A percentile compares a stretch with the other conserved stretches of the same genome.
phyloP scores from a whole-genome alignment of 2,329 filamentous ascomycete species.

The Curvularia spicifera region DNA sequence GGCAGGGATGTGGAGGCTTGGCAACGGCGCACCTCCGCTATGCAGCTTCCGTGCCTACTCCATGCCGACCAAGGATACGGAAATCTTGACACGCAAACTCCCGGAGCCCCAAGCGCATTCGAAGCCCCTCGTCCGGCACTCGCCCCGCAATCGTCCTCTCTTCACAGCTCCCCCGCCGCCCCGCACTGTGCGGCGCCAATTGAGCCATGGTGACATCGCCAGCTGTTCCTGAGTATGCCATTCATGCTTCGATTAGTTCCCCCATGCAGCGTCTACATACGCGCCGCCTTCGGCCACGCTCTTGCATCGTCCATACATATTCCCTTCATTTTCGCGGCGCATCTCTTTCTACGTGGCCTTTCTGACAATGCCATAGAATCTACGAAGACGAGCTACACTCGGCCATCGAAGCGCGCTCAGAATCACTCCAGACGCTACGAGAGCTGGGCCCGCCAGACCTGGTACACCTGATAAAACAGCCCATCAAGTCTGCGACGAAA shows the following conservation, averaged over 20 bases:
- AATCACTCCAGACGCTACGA: constrained; percentile 81
- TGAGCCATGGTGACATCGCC: constrained; percentile 52
- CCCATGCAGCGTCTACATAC: constrained; percentile 7
- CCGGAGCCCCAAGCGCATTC: constrained; percentile 16
- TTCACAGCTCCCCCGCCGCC: constrained; percentile 11
- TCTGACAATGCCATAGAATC: constrained; percentile 64
- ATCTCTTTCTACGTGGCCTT: neutral
- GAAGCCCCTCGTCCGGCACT: constrained; percentile 20
- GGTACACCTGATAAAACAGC: constrained; percentile 88
- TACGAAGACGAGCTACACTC: constrained; percentile 93
- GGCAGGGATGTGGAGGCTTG: constrained; percentile 19
- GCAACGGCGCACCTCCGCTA: constrained; percentile 26
- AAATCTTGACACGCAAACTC: constrained; percentile 25
- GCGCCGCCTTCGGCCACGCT: constrained; percentile 3
- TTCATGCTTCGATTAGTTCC: constrained; percentile 21
- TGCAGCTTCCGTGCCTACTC: constrained; percentile 27
- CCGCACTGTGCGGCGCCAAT: constrained; percentile 33
- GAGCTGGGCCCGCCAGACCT: constrained; percentile 96
- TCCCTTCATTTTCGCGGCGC: neutral
- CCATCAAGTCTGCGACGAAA: constrained; percentile 63
- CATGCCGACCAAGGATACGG: constrained; percentile 19
- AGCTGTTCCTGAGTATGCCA: constrained; percentile 53
- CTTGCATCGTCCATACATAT: neutral
- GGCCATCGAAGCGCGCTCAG: constrained; percentile 89
- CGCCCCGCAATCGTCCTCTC: constrained; percentile 16